Evolutionary conservation across 331 rosid genomes (phyloP).

Genomic region (Spiraea crenata): DNA sequence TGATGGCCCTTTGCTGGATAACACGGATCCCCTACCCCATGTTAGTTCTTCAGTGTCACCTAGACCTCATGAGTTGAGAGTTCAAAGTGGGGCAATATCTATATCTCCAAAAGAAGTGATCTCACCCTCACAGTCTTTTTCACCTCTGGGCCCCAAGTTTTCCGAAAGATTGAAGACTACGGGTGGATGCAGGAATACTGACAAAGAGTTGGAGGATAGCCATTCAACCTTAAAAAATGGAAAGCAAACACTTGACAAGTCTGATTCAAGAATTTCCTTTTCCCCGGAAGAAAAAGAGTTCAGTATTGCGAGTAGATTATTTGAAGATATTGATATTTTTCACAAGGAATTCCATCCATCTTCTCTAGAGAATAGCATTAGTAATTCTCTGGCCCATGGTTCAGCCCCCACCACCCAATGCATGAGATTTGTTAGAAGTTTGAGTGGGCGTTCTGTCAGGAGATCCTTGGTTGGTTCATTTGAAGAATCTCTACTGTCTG

Average conservation of each 20-base stretch:
- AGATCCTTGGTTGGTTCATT: slow-evolving; percentile 94
- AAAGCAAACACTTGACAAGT: slow-evolving; percentile 38
- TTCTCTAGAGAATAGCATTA: slow-evolving; percentile 52
- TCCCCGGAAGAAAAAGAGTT: slow-evolving; percentile 43
- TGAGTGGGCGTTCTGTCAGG: slow-evolving; percentile 66
- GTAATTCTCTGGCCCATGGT: slow-evolving; percentile 38
- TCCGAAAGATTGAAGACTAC: slow-evolving; percentile 60
- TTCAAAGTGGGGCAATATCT: slow-evolving; percentile 38
- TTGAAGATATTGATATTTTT: slow-evolving; percentile 56
- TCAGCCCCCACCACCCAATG: slow-evolving; percentile 39
- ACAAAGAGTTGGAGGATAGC: slow-evolving; percentile 41
- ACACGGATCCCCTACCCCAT: slow-evolving; percentile 30
- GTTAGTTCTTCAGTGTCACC: slow-evolving; percentile 33
- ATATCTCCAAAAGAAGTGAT: slow-evolving; percentile 39
- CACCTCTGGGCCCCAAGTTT: slow-evolving; percentile 88
- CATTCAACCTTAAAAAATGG: slow-evolving; percentile 33
- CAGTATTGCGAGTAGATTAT: slow-evolving; percentile 43
- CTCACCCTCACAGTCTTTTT: slow-evolving; percentile 61
- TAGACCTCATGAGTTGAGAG: slow-evolving; percentile 33
- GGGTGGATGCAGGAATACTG: slow-evolving; percentile 35
- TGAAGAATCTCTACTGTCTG: slow-evolving; percentile 91
- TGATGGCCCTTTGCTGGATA: slow-evolving; percentile 61
- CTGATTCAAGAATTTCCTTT: slow-evolving; percentile 34
- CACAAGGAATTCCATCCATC: slow-evolving; percentile 60
- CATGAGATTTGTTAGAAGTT: slow-evolving; percentile 55